phyloP scores from a whole-genome alignment of 495 filamentous ascomycete species.

The Hypomontagnella submonticulosa region DNA sequence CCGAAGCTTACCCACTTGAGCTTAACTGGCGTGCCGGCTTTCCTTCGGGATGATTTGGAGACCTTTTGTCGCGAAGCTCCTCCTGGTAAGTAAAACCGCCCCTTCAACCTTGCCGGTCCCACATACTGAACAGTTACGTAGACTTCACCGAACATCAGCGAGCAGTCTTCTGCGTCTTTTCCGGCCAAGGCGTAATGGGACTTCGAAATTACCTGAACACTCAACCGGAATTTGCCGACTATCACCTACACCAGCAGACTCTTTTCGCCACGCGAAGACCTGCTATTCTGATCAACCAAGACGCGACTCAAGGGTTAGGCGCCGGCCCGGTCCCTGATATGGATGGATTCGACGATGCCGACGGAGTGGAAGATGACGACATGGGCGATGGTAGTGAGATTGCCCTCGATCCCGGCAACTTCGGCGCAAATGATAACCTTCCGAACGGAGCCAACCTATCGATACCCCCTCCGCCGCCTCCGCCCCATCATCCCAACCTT shows the following conservation, averaged over 20 bases:
- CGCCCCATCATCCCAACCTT: neutral
- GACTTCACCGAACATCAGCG: slow-evolving; percentile 97
- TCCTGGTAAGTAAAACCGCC: slow-evolving; percentile 58
- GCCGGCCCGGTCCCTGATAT: slow-evolving; percentile 32
- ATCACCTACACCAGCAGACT: slow-evolving; percentile 15
- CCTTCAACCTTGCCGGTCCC: neutral
- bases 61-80: slow-evolving; percentile 88
- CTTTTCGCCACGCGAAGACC: slow-evolving; percentile 17
- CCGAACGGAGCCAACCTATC: slow-evolving; percentile 18
- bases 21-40: slow-evolving; percentile 92
- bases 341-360: slow-evolving; percentile 52
- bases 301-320: slow-evolving; percentile 26
- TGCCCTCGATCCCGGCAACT: slow-evolving; percentile 48
- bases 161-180: slow-evolving; percentile 97
- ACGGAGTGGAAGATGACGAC: slow-evolving; percentile 56
- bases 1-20: slow-evolving; percentile 93
- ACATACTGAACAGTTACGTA: slow-evolving; percentile 50
- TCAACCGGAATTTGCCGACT: slow-evolving; percentile 48
- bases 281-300: slow-evolving; percentile 22
- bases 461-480: slow-evolving; percentile 34
- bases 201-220: slow-evolving; percentile 83
- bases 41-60: slow-evolving; percentile 79
- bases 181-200: slow-evolving; percentile 80
- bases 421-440: slow-evolving; percentile 18
- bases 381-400: slow-evolving; percentile 58